Evolutionary conservation across 2,329 filamentous ascomycete species (phyloP).

Genomic region (Epichloe uncinata): DNA sequence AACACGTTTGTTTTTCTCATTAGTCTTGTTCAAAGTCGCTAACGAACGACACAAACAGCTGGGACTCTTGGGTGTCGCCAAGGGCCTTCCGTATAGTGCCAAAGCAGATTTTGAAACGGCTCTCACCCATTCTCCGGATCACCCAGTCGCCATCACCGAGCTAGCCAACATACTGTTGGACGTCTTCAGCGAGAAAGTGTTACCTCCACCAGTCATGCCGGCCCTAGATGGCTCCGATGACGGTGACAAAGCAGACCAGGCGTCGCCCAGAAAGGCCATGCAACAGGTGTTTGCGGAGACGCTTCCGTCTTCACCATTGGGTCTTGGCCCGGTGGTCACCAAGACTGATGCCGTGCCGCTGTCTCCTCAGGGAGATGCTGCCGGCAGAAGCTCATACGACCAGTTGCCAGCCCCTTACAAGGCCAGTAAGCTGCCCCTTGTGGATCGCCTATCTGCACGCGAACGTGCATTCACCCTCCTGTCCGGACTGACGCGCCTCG

Average conservation of each 20-base stretch:
- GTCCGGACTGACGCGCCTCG: constrained; percentile 70
- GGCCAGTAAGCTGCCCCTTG: constrained; percentile 50
- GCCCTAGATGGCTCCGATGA: constrained; percentile 16
- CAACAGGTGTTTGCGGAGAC: constrained; percentile 2
- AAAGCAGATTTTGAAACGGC: constrained; percentile 71
- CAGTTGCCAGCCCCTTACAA: constrained; percentile 39
- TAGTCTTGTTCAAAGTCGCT: background rate
- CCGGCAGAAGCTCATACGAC: constrained; percentile 13
- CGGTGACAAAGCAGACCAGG: background rate
- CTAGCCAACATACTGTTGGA: constrained; percentile 78
- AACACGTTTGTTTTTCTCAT: background rate
- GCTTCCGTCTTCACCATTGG: constrained; percentile 33
- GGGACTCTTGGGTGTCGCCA: constrained; percentile 52
- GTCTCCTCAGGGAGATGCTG: constrained; percentile 14
- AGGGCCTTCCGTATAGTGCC: constrained; percentile 52
- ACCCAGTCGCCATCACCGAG: constrained; percentile 66
- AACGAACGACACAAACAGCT: constrained; percentile 29
- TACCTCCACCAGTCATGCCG: constrained; percentile 43
- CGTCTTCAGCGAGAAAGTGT: constrained; percentile 58
- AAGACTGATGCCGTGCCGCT: constrained; percentile 6
- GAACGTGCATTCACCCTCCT: constrained; percentile 81
- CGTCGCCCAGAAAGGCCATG: background rate
- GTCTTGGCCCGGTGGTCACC: constrained; percentile 24
- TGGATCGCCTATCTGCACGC: constrained; percentile 76
- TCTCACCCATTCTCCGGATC: constrained; percentile 65